These are phyloP conservation scores for Phytopythium mirpurense DNA, from an alignment of 352 stramenopile genomes.

Conservation along the genomic window DNA sequence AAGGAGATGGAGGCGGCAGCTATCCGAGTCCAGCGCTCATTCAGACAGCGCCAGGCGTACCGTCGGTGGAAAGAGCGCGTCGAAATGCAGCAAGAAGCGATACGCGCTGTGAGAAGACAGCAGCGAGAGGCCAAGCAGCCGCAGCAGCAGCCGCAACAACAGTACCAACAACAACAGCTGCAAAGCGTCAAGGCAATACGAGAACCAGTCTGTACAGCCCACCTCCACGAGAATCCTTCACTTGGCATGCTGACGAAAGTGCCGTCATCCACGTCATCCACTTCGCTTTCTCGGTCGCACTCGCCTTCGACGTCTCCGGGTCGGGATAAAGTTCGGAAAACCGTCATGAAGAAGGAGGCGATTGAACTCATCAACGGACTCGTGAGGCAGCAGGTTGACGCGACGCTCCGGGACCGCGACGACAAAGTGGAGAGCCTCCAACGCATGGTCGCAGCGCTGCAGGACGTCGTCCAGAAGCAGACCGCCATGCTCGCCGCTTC, in stretches of 20 bases:
- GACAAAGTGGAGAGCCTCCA: constrained; percentile 37
- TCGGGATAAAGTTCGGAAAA: constrained; percentile 18
- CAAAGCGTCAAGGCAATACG: constrained; percentile 1
- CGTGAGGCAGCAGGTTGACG: constrained; percentile 32
- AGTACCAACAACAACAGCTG: not conserved
- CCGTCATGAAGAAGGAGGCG: constrained; percentile 48
- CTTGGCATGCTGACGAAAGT: not conserved
- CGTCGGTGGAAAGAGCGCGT: constrained; percentile 2
- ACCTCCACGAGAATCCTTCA: constrained; percentile 2
- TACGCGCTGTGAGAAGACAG: not conserved
- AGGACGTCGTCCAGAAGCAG: constrained; percentile 38
- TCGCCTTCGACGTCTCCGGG: not conserved
- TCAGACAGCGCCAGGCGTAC: constrained; percentile 1
- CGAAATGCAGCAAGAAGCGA: constrained; percentile 8
- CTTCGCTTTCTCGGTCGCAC: not conserved
- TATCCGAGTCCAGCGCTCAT: not conserved
- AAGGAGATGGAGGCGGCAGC: not conserved
- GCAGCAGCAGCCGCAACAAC: constrained; percentile 5
- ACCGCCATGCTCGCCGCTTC: constrained; percentile 29
- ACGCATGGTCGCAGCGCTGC: constrained; percentile 29
- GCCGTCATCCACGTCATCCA: not conserved
- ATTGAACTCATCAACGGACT: constrained; percentile 31
- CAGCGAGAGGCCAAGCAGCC: constrained; percentile 6
- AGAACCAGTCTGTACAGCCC: constrained; percentile 1
- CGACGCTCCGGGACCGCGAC: constrained; percentile 31